Evolutionary conservation across 2,329 filamentous ascomycete species (phyloP).

Genomic region (Paramyrothecium sp.): DNA sequence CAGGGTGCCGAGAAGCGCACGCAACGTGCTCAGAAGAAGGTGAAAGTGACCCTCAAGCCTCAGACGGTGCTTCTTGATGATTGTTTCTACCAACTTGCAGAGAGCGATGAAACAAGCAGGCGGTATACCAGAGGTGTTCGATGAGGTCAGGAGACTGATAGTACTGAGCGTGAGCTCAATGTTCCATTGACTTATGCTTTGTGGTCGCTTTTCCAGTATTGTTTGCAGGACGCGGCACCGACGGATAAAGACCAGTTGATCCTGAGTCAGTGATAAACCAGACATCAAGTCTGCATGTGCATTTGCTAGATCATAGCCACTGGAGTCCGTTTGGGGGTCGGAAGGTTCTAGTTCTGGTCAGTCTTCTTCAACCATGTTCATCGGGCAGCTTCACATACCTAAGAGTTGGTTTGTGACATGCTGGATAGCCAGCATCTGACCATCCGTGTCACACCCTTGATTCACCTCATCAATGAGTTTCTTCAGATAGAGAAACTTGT

Average conservation of each 20-base stretch:
- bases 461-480: constrained; percentile 32
- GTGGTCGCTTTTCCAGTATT: constrained; percentile 49
- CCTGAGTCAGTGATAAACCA: constrained; percentile 25
- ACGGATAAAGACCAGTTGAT: constrained; percentile 30
- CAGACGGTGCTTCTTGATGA: constrained; percentile 59
- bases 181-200: constrained; percentile 56
- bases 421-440: constrained; percentile 43
- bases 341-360: constrained; percentile 23
- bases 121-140: constrained; percentile 19
- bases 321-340: constrained; percentile 22
- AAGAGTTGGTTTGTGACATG: constrained; percentile 38
- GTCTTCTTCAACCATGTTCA: background rate
- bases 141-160: constrained; percentile 34
- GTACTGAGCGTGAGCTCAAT: constrained; percentile 51
- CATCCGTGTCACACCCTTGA: constrained; percentile 28
- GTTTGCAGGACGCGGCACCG: constrained; percentile 39
- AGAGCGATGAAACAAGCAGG: constrained; percentile 42
- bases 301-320: constrained; percentile 35
- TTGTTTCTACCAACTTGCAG: constrained; percentile 52
- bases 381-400: constrained; percentile 21
- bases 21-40: constrained; percentile 52
- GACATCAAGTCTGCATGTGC: constrained; percentile 40
- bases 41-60: constrained; percentile 63
- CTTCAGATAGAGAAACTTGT: constrained; percentile 36
- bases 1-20: constrained; percentile 54